phyloP scores from a whole-genome alignment of 2,329 filamentous ascomycete species.

The Cordyceps farinosa region DNA sequence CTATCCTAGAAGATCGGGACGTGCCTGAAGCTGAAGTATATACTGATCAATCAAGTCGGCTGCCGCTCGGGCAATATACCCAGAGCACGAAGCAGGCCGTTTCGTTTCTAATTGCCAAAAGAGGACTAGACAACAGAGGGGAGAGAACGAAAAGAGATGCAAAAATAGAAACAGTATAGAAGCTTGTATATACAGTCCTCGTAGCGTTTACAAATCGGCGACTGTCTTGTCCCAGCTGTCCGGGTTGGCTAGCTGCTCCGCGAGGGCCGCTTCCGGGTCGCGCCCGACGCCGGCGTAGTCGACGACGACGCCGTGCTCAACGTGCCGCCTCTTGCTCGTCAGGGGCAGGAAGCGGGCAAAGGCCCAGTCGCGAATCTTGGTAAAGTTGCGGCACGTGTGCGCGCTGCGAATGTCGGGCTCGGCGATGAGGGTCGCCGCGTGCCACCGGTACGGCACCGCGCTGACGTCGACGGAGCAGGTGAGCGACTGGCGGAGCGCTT shows the following conservation, averaged over 20 bases:
- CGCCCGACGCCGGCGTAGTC: background rate
- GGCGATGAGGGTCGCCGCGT: background rate
- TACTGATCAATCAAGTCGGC: no score
- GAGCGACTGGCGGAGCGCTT: constrained; percentile 16
- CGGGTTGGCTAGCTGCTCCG: background rate
- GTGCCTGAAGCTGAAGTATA: no score
- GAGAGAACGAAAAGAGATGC: background rate
- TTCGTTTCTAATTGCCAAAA: background rate
- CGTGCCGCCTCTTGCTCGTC: constrained; percentile 9
- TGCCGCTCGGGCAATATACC: no score
- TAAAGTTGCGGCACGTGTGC: constrained; percentile 18
- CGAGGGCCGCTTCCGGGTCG: background rate
- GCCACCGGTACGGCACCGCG: constrained; percentile 12
- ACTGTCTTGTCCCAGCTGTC: constrained; percentile 7
- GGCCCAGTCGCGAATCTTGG: constrained; percentile 15
- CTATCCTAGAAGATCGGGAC: no score
- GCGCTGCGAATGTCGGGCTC: constrained; percentile 2
- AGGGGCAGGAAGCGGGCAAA: background rate
- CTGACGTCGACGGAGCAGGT: constrained; percentile 18
- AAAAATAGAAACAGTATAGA: background rate
- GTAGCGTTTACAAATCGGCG: background rate
- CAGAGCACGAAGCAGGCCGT: background rate
- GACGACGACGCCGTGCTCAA: constrained; percentile 9
- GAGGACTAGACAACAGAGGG: background rate
- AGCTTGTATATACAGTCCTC: background rate